Base-by-base conservation (phyloP, 441 rosid species). In the Euphorbia celastroides region DNA sequence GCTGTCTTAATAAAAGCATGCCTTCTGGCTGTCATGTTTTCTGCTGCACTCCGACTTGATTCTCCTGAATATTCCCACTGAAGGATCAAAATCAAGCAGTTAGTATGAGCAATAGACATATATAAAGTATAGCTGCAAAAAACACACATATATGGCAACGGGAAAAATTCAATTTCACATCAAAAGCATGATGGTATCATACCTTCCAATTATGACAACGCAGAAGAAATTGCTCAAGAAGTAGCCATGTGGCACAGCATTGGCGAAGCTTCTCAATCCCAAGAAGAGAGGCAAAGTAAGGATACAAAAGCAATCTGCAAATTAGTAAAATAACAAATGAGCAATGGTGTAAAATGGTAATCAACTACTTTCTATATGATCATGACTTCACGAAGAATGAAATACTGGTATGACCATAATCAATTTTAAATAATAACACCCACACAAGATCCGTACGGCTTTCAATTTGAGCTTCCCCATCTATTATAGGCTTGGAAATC, bases 221-320 rank as follows among this genome's bases (percentile, higher is more conserved):
- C 36, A 93, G 76, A 70, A 93, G 91, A 84, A 85, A 87, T 68
- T 90, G 97, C 79, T 93, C 98, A 51, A 93, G 97, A 72, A 93
- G 94, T 75, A 93, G 83, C 98, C 97, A 90, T 1, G 97, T 90
- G 60, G 97, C 83, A 83, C 98, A 93, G 58, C 93, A 72, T 76
- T 87, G 92, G 54, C 97, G 96, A 72, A 93, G 91, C 75, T 82
- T 88, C 81, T 93, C 98, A 78, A 90, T 88, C 71, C 98, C 98
- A 77, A 93, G 92, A 73, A 93, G 85, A 74, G 93, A 81, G 65
- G 96, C 89, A 74, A 93, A 86, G 56, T 88, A 83, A 76, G 98
- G 97, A 85, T 93, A 93, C 62, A 93, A 81, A 80, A 87, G 86
- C 80, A 93, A 81, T 84, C 98, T 93, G 83, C 70, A 71, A 63